Evolutionary conservation across 2,329 filamentous ascomycete species (phyloP), one percentile per base, ranked within the genome.

Genomic region (Diaporthe sp.): DNA sequence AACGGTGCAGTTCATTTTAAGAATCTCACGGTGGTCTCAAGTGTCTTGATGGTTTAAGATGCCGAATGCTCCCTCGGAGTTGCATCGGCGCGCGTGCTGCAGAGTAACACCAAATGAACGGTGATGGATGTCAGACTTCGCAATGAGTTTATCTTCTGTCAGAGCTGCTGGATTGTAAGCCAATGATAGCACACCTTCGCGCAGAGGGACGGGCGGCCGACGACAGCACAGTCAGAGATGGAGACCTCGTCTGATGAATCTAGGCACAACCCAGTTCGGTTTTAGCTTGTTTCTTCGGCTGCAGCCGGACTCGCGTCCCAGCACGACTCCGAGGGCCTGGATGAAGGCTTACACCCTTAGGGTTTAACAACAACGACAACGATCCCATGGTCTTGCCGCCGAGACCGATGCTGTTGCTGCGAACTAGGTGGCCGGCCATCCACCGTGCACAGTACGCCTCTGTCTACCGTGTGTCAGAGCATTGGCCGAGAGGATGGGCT

Each of bases 261-360:
- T 28, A 61, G 69, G 69, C 55, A 64, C 35, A 72, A 55, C 70
- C 70, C 47, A 50, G 57, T 72, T 42, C n/a, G 38, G 15, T 55
- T 45, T 72, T 72, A 72, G 57, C 70, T 61, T 64, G 45, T 45
- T 42, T 54, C 35, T 13, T 64, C 70, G 70, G 70, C 70, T 72
- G 45, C 38, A 72, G 57, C 70, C 57, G 70, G n/a, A 42, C 50
- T 54, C 58, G 47, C 57, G 57, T 60, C 70, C 70, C 64, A 40
- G 70, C 57, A 60, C 15, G 70, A 45, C 57, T 22, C 70, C 58
- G 70, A 55, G 47, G 22, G 57, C 60, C 57, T 54, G 57, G 70
- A 54, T 55, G 22, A n/a, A 25, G 42, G 55, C 57, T 54, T 38
- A 42, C 28, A 25, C 5, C 25, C 57, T 54, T 22, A n/a, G 57